phyloP scores from a whole-genome alignment of 2,329 filamentous ascomycete species.

The Phaeoacremonium minimum region DNA sequence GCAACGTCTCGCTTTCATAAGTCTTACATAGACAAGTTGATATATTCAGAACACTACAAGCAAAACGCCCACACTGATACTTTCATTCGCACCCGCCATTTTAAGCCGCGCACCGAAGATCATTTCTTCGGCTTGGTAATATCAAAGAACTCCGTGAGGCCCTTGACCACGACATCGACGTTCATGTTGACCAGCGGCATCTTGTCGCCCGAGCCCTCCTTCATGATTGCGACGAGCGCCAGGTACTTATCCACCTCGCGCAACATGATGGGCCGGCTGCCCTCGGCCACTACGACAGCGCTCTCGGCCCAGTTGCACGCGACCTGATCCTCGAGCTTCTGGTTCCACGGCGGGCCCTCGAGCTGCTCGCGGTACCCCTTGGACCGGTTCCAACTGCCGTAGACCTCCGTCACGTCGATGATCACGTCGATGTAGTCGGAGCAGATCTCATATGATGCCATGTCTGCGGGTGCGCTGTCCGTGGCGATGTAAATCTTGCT shows the following conservation, averaged over 20 bases:
- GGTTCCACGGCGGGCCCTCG: slow-evolving; percentile 57
- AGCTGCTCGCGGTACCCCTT: slow-evolving; percentile 49
- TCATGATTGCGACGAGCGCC: slow-evolving; percentile 81
- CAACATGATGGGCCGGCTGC: slow-evolving; percentile 60
- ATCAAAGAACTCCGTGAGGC: slow-evolving; percentile 74
- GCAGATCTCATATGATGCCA: slow-evolving; percentile 96
- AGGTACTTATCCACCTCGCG: slow-evolving; percentile 70
- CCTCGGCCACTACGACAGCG: slow-evolving; percentile 62
- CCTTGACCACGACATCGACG: slow-evolving; percentile 75
- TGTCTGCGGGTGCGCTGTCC: slow-evolving; percentile 87
- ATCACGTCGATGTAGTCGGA: slow-evolving; percentile 98
- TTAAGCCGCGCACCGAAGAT: no score
- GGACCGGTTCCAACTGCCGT: slow-evolving; percentile 67
- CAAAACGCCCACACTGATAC: no score
- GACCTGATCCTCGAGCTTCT: slow-evolving; percentile 61
- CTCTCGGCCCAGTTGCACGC: slow-evolving; percentile 64
- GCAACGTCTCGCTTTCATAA: no score
- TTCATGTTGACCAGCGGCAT: slow-evolving; percentile 83
- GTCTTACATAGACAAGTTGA: no score
- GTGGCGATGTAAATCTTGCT: slow-evolving; percentile 99
- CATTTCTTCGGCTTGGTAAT: slow-evolving; percentile 56
- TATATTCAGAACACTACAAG: no score
- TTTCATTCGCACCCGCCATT: no score
- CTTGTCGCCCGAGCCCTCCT: slow-evolving; percentile 77
- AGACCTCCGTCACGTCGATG: slow-evolving; percentile 93